A percentile compares a stretch with the other conserved stretches of the same genome.
phyloP scores from a whole-genome alignment of 345 rosid species.

The Citrus mangshanensis region DNA sequence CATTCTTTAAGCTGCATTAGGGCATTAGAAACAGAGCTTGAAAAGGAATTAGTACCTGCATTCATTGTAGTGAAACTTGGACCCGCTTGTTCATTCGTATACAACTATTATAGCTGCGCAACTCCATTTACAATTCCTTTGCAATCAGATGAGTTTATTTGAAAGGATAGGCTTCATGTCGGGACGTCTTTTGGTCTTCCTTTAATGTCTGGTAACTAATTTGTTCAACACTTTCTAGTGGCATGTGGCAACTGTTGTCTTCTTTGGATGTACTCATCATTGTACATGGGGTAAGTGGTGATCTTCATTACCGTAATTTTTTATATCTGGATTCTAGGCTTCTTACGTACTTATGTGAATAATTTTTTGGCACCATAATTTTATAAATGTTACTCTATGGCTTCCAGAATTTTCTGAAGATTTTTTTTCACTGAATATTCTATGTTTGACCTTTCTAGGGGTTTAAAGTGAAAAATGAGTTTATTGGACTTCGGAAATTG shows the following conservation, averaged over 20 bases:
- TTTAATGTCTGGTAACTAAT: conserved; percentile 1
- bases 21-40: no score
- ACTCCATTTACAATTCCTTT: neutral
- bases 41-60: neutral
- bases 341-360: neutral
- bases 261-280: conserved; percentile 83
- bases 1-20: no score
- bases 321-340: neutral
- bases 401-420: no score
- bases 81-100: neutral
- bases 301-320: neutral
- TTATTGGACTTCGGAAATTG: neutral
- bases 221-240: conserved; percentile 22
- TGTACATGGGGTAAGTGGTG: conserved; percentile 78
- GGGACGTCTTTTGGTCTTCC: neutral
- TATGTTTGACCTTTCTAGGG: no score
- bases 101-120: neutral
- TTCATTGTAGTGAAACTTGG: conserved; percentile 7
- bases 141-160: no score
- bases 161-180: neutral
- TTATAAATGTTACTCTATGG: neutral
- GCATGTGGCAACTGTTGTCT: conserved; percentile 69
- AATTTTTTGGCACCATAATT: neutral
- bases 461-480: no score
- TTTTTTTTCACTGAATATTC: no score